Percentiles rank a stretch among this genome's conserved stretches.
Conservation (phyloP, 495 filamentous ascomycete species). For the Xylaria bambusicola region DNA sequence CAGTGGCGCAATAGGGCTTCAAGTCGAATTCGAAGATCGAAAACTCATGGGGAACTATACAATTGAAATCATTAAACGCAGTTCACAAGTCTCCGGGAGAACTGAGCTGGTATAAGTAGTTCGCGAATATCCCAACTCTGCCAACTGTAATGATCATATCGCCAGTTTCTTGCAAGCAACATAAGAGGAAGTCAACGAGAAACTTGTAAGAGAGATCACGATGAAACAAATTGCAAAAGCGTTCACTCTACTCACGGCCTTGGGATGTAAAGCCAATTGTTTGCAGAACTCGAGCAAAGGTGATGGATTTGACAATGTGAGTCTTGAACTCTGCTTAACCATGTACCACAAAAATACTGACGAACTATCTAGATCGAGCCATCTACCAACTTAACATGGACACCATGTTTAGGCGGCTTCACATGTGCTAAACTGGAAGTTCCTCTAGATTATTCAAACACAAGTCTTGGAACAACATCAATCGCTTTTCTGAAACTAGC, state of each 20-base stretch:
- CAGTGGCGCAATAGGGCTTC: background rate
- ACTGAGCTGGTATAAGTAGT: constrained; percentile 15
- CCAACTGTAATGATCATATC: constrained; percentile 2
- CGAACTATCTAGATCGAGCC: constrained; percentile 26
- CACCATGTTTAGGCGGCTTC: constrained; percentile 33
- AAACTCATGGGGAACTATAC: background rate
- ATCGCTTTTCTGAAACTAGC: constrained; percentile 35
- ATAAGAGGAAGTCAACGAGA: constrained; percentile 1
- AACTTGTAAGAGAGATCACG: background rate
- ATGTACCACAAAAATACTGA: constrained; percentile 28
- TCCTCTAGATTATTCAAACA: constrained; percentile 34
- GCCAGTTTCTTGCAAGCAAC: constrained; percentile 12
- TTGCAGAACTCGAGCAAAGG: constrained; percentile 10
- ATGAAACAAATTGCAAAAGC: constrained; percentile 20
- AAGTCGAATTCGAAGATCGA: background rate
- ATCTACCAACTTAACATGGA: constrained; percentile 25
- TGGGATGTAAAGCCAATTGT: constrained; percentile 15
- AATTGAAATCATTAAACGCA: background rate
- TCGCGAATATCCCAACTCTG: constrained; percentile 2
- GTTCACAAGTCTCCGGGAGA: constrained; percentile 1
- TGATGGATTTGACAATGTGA: constrained; percentile 23
- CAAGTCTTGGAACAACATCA: constrained; percentile 21
- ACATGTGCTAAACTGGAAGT: constrained; percentile 34
- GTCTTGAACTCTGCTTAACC: constrained; percentile 33
- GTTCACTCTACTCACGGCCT: constrained; percentile 10